These are phyloP conservation scores for Stachybotrys chartarum DNA, from an alignment of 2,329 filamentous ascomycete genomes.

Conservation along the genomic window DNA sequence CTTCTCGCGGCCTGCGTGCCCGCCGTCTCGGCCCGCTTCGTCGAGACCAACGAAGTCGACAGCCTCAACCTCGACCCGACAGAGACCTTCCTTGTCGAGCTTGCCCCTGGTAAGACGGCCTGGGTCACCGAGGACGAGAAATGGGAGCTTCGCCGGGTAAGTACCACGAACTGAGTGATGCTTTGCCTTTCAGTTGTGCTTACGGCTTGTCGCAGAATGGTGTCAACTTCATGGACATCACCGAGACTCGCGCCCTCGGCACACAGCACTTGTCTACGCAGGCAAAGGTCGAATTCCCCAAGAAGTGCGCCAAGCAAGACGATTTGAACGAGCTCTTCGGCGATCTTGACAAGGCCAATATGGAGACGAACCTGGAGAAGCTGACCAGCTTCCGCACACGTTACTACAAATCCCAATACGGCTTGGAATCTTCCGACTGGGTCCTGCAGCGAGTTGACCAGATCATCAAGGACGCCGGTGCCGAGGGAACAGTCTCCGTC, in stretches of 20 bases:
- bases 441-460: conserved; percentile 66
- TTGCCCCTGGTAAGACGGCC: conserved; percentile 71
- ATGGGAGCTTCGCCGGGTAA: conserved; percentile 78
- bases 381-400: conserved; percentile 75
- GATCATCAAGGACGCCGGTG: conserved; percentile 65
- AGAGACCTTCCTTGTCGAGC: conserved; percentile 64
- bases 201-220: conserved; percentile 53
- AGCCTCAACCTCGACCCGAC: conserved; percentile 39
- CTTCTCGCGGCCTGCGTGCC: conserved; percentile 49
- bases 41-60: conserved; percentile 44
- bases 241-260: conserved; percentile 58
- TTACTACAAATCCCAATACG: conserved; percentile 74
- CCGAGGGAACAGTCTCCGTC: conserved; percentile 60
- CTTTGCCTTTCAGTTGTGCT: background rate
- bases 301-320: conserved; percentile 55
- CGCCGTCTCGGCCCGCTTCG: conserved; percentile 46
- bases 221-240: conserved; percentile 91
- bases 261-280: conserved; percentile 25
- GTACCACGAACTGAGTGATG: conserved; percentile 16
- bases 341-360: conserved; percentile 65
- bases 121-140: conserved; percentile 95
- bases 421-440: conserved; percentile 82
- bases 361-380: conserved; percentile 70
- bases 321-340: conserved; percentile 60
- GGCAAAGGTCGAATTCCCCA: conserved; percentile 52